Evolutionary conservation across 352 stramenopile genomes (phyloP), one percentile per base, ranked within the genome.

Genomic region (Globisporangium carolinianum): DNA sequence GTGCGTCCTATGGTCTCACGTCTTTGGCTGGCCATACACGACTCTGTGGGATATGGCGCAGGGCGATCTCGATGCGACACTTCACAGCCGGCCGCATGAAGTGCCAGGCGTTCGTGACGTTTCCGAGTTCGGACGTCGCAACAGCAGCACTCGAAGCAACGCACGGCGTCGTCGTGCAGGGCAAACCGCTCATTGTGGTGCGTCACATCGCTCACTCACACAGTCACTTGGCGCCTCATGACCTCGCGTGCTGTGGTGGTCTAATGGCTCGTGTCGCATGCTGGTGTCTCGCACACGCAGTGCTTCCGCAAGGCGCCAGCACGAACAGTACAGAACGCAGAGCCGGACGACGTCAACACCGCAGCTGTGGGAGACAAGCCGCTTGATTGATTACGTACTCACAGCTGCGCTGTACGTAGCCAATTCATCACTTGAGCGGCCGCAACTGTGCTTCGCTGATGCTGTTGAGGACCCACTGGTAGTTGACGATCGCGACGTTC

Each of bases 381-480:
- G 24, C 24, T 24, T 24, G 24, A 24, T 24, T 24, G 24, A 24
- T 24, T 24, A 24, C 24, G 24, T 24, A 24, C 24, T 24, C 24
- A 24, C 24, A 24, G 24, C 24, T 24, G 24, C 24, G 24, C 24
- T 2, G 24, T 24, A 24, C 24, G 24, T 3, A 24, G 24, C 24
- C 24, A 24, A 24, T 24, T 24, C 24, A 24, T 65, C 53, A 60
- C 47, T 63, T 62, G 48, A 75, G 61, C 39, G 60, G 50, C 38
- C 78, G 78, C 41, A 90, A 63, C 50, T 85, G 83, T 36, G 74
- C 79, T 58, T 94, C 80, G 60, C 80, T 92, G 61, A 94, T 90
- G 61, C 82, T 92, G 69, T 92, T 88, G 51, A 94, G 78, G 41
- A 94, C 68, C 84, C 84, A 94, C 61, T 91, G 70, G 64, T 92